phyloP scores from a whole-genome alignment of 1,284 basidiomycete genomes.

The Cerrena zonata region DNA sequence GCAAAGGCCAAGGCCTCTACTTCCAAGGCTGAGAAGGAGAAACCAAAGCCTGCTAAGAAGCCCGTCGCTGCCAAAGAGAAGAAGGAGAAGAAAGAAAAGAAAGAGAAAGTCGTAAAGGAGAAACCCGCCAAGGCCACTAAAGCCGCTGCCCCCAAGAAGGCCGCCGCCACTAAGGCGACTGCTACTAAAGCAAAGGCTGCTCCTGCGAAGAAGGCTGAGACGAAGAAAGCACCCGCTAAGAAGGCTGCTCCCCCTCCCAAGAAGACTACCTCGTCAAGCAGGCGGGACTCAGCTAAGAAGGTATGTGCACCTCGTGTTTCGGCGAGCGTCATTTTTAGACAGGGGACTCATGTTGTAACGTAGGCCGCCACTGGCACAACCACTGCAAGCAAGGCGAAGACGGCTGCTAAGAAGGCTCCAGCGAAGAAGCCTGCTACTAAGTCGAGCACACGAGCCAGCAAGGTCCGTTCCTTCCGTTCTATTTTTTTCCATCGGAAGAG shows the following conservation, averaged over 20 bases:
- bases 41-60: slow-evolving; percentile 15
- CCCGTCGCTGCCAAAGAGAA: slow-evolving; percentile 18
- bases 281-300: slow-evolving; percentile 52
- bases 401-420: slow-evolving; percentile 30
- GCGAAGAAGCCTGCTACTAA: slow-evolving; percentile 31
- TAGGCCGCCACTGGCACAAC: slow-evolving; percentile 47
- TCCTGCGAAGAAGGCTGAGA: slow-evolving; percentile 24
- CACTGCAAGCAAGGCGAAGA: slow-evolving; percentile 30
- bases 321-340: slow-evolving; percentile 3
- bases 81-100: slow-evolving; percentile 23
- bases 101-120: slow-evolving; percentile 17
- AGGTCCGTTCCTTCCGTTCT: slow-evolving; percentile 13
- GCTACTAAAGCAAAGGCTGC: slow-evolving; percentile 24
- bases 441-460: slow-evolving; percentile 15
- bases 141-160: slow-evolving; percentile 19
- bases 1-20: slow-evolving; percentile 9
- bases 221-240: slow-evolving; percentile 35
- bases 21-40: slow-evolving; percentile 6
- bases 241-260: slow-evolving; percentile 40
- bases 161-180: slow-evolving; percentile 21
- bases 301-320: slow-evolving; percentile 23
- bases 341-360: background rate
- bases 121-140: slow-evolving; percentile 18
- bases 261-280: slow-evolving; percentile 43
- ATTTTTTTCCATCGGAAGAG: no score